Conservation (phyloP, 1,284 basidiomycete species). For the Pterulicium gracile region DNA sequence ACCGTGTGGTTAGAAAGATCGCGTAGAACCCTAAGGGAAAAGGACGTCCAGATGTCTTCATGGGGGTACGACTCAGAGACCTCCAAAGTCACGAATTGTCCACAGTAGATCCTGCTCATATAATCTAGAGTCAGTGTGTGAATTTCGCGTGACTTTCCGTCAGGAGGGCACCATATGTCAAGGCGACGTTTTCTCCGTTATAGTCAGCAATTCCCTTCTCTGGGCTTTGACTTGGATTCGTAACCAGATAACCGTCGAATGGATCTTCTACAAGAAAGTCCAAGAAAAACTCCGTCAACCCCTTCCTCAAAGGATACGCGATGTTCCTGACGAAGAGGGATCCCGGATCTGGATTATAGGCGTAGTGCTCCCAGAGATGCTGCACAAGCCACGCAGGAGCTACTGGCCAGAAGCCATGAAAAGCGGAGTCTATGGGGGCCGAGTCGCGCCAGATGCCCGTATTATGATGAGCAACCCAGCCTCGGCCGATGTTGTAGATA, state of each 20-base stretch:
- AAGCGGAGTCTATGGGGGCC: slow-evolving; percentile 12
- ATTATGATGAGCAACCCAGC: slow-evolving; percentile 1
- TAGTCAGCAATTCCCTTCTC: slow-evolving; percentile 11
- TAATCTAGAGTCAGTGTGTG: too few species aligned
- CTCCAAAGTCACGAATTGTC: slow-evolving; percentile 12
- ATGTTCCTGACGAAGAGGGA: slow-evolving; percentile 10
- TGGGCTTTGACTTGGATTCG: slow-evolving; percentile 13
- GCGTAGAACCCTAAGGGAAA: slow-evolving; percentile 10
- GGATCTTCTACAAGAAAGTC: slow-evolving; percentile 10
- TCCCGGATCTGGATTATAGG: slow-evolving; percentile 10
- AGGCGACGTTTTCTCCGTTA: slow-evolving; percentile 10
- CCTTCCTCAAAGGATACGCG: slow-evolving; percentile 13
- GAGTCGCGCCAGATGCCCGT: slow-evolving; percentile 9
- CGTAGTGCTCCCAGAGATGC: slow-evolving; percentile 12
- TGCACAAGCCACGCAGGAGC: slow-evolving; percentile 12
- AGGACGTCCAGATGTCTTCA: too few species aligned
- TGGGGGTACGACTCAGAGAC: too few species aligned
- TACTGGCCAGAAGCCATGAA: slow-evolving; percentile 14
- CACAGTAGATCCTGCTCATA: slow-evolving; percentile 11
- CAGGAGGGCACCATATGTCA: slow-evolving; percentile 11
- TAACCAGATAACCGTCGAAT: slow-evolving; percentile 11
- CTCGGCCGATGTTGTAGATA: slow-evolving; percentile 8
- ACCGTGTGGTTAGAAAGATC: slow-evolving; percentile 13
- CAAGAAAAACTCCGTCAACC: slow-evolving; percentile 12
- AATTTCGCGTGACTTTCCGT: too few species aligned